Percentiles rank a stretch among this genome's conserved stretches.
phyloP scores from a whole-genome alignment of 768 basidiomycete genomes.

The Mycena polygramma region DNA sequence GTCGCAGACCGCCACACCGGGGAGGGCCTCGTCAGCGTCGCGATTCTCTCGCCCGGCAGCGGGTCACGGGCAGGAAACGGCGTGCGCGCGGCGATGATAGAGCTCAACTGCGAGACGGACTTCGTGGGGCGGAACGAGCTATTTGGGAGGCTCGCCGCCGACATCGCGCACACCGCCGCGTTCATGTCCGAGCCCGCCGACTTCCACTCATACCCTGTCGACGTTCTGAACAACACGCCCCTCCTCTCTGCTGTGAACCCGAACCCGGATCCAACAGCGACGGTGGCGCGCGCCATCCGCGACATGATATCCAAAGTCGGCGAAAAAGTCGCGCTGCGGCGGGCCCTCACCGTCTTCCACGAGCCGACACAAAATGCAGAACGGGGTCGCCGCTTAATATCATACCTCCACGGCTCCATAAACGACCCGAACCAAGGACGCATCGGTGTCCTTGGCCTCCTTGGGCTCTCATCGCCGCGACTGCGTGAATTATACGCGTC shows the following conservation, averaged over 20 bases:
- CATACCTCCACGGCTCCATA: constrained; percentile 73
- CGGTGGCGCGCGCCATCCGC: constrained; percentile 74
- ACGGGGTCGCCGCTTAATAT: constrained; percentile 60
- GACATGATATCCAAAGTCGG: constrained; percentile 82
- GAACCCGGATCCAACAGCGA: constrained; percentile 52
- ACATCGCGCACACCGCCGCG: constrained; percentile 88
- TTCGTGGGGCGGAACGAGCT: constrained; percentile 91
- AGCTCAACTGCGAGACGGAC: constrained; percentile 97
- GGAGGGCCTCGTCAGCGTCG: constrained; percentile 86
- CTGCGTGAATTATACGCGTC: constrained; percentile 60
- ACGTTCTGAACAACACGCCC: constrained; percentile 70
- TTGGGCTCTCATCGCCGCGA: constrained; percentile 64
- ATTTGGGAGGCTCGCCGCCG: constrained; percentile 80
- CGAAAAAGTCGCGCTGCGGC: constrained; percentile 80
- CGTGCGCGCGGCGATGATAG: constrained; percentile 87
- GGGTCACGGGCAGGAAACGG: constrained; percentile 54
- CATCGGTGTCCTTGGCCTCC: constrained; percentile 69
- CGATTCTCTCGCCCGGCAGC: constrained; percentile 75
- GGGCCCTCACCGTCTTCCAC: constrained; percentile 64
- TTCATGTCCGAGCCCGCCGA: constrained; percentile 66
- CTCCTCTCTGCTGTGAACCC: constrained; percentile 63
- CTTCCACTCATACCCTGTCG: constrained; percentile 66
- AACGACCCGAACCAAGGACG: constrained; percentile 65
- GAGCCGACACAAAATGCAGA: constrained; percentile 55
- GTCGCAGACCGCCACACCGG: constrained; percentile 79